These are phyloP conservation scores for Ormosia semicastrata DNA, from an alignment of 306 rosid genomes.

Conservation along the genomic window DNA sequence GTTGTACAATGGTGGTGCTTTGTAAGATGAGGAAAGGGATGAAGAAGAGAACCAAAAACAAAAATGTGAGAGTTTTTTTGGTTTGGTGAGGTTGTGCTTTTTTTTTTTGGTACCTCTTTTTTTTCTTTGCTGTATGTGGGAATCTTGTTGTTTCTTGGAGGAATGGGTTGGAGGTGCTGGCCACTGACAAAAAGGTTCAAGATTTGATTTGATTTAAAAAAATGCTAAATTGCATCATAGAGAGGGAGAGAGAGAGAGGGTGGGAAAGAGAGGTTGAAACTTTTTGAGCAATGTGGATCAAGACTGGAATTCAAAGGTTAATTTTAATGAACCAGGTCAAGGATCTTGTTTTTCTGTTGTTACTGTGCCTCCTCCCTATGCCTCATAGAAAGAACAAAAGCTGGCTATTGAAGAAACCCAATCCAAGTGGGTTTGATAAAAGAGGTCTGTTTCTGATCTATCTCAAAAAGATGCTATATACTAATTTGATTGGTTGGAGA, in stretches of 20 bases:
- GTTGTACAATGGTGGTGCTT: conserved; percentile 22
- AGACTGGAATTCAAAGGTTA: conserved; percentile 14
- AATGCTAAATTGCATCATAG: not conserved
- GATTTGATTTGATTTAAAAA: conserved; percentile 33
- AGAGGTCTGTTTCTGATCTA: conserved; percentile 18
- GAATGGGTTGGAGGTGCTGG: conserved; percentile 44
- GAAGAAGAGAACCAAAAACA: not conserved
- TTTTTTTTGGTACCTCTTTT: not conserved
- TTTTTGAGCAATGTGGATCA: not conserved
- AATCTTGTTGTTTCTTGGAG: conserved; percentile 82
- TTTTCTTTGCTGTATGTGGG: conserved; percentile 25
- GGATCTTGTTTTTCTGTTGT: conserved; percentile 9
- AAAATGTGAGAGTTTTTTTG: conserved; percentile 1
- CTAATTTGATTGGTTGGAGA: conserved; percentile 41
- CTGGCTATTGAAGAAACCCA: not conserved
- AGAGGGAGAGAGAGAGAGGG: not conserved
- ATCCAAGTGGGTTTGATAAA: conserved; percentile 27
- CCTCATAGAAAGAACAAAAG: conserved; percentile 21
- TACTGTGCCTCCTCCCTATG: not conserved
- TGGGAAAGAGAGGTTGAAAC: not conserved
- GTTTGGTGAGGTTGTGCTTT: not conserved
- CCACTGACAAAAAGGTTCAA: conserved; percentile 27
- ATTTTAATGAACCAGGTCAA: conserved; percentile 9
- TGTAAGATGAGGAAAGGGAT: conserved; percentile 28
- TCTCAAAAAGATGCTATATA: conserved; percentile 11